A percentile compares a stretch with the other conserved stretches of the same genome.
phyloP scores from a whole-genome alignment of 1,284 basidiomycete species.

The Naganishia liquefaciens region DNA sequence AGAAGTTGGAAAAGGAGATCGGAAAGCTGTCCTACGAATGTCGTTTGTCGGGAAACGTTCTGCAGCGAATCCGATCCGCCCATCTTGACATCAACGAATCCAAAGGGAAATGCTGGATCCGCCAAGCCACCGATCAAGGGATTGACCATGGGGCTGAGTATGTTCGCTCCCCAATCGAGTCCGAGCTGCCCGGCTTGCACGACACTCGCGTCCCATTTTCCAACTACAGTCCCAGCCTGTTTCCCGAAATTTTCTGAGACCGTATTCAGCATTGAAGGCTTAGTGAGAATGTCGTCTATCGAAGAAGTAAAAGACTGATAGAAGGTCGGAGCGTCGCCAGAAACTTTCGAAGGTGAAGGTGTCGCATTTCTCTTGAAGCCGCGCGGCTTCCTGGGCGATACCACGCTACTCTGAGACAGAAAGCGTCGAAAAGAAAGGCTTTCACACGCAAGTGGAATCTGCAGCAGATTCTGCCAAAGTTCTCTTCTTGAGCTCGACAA shows the following conservation, averaged over 20 bases:
- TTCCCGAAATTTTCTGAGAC: constrained; percentile 63
- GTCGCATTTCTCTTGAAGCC: too few relatives aligned
- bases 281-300: constrained; percentile 90
- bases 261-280: constrained; percentile 89
- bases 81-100: background rate
- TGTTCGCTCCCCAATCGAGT: constrained; percentile 54
- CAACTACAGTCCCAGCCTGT: constrained; percentile 83
- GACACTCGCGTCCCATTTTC: constrained; percentile 73
- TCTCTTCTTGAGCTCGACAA: too few relatives aligned
- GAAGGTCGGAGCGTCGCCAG: constrained; percentile 71
- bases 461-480: constrained; percentile 64
- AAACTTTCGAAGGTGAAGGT: background rate
- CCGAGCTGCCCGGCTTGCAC: constrained; percentile 79
- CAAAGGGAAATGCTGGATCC: constrained; percentile 44
- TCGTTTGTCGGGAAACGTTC: background rate
- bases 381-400: too few relatives aligned
- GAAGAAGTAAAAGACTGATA: constrained; percentile 86
- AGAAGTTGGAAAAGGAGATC: constrained; percentile 90
- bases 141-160: constrained; percentile 37
- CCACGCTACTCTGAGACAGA: constrained; percentile 63
- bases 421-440: constrained; percentile 80
- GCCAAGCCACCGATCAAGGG: constrained; percentile 68
- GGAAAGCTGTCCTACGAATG: constrained; percentile 88
- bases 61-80: background rate
- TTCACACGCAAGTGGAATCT: constrained; percentile 74